Evolutionary conservation across 2,329 filamentous ascomycete species (phyloP), one percentile per base, ranked within the genome.

Genomic region (Aphanocladium album): DNA sequence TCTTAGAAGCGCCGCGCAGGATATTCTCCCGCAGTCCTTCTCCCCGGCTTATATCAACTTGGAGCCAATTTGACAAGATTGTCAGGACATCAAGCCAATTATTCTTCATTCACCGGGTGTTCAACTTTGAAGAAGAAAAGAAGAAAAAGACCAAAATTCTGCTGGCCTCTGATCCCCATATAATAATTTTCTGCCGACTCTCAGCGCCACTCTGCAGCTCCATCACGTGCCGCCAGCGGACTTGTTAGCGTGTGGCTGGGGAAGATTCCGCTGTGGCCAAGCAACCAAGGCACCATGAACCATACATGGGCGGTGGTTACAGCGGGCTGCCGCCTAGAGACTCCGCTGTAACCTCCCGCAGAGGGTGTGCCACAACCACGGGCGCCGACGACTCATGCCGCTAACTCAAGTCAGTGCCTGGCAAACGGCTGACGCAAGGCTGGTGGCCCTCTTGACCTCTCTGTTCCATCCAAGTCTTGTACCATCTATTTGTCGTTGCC

Each of bases 31-130:
- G 68, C 70, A 73, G 80, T 79, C 72, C 63, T 72, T 86, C 79
- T 85, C 72, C 83, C 83, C 82, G 77, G 79, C 69, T 77, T 76
- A 79, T 81, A 80, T 83, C 85, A 84, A 83, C 77, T 77, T 62
- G 73, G 77, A 76, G 75, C 76, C 72, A 73, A 76, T 68, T 66
- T 70, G 69, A 70, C 66, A 65, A 68, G 23, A 67, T 71, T 41
- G 43, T 43, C 70, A 68, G 66, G 73, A 74, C 78, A 77, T 70
- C 69, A 78, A 80, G 83, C 81, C 82, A 77, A 69, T 75, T 75
- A 77, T 81, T 35, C 76, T 83, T 82, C 80, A 72, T 74, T 72
- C 71, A 74, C 77, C 75, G 81, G 81, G 79, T 71, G 69, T 80
- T 80, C 84, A 84, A 82, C 83, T 84, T 81, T 67, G 73, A 72